Percentiles rank a stretch among this genome's conserved stretches.
Conservation (phyloP, 129 eudicot genomes). For the Flaveria trinervia region DNA sequence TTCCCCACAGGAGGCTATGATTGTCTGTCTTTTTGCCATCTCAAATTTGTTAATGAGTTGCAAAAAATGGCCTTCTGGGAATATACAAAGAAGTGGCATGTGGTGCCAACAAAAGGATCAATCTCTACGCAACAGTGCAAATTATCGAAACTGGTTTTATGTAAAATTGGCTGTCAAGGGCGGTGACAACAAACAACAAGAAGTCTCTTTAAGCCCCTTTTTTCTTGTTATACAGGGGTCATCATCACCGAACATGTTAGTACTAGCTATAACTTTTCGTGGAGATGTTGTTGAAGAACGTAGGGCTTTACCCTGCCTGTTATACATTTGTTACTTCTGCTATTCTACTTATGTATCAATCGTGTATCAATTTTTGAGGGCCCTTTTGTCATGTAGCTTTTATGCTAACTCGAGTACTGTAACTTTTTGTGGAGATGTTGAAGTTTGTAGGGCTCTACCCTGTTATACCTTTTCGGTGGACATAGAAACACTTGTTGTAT, state of each 20-base stretch:
- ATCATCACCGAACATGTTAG: constrained; percentile 28
- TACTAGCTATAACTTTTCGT: constrained; percentile 24
- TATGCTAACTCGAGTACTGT: too few relatives aligned
- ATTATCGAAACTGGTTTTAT: constrained; percentile 25
- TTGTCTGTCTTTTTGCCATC: constrained; percentile 9
- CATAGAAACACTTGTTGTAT: constrained; percentile 26
- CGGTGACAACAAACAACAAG: constrained; percentile 17
- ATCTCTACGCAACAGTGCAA: constrained; percentile 11
- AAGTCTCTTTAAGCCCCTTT: background rate
- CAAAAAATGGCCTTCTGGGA: constrained; percentile 7
- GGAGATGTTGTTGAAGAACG: too few relatives aligned
- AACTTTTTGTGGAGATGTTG: constrained; percentile 12
- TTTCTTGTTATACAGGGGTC: constrained; percentile 26
- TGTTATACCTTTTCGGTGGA: constrained; percentile 28
- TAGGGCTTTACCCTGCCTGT: too few relatives aligned
- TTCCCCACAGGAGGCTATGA: constrained; percentile 36
- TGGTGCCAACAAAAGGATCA: constrained; percentile 17
- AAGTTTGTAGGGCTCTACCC: constrained; percentile 31
- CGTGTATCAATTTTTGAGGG: too few relatives aligned
- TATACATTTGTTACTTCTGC: too few relatives aligned
- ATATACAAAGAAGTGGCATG: constrained; percentile 12
- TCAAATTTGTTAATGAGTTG: background rate
- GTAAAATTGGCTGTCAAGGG: constrained; percentile 30
- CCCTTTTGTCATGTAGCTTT: too few relatives aligned
- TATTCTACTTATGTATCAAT: too few relatives aligned